Evolutionary conservation across 805 yeast genomes (phyloP).

Genomic region (Starmera quercuum): DNA sequence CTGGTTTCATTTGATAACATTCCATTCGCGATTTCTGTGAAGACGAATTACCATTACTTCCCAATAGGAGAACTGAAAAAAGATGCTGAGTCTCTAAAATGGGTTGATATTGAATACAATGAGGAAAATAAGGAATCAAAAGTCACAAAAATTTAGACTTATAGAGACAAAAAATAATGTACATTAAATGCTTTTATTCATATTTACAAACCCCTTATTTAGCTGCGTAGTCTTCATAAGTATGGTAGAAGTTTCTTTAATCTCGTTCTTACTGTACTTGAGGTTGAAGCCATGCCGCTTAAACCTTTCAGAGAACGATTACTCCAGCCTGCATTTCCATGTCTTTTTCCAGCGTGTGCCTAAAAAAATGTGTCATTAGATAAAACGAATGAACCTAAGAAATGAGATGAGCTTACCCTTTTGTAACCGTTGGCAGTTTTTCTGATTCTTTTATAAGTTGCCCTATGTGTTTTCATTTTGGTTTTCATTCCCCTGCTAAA

Average conservation of each 20-base stretch:
- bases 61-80: constrained; percentile 60
- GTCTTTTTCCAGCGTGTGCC: constrained; percentile 82
- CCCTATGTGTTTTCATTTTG: constrained; percentile 73
- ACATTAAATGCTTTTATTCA: not conserved
- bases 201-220: not conserved
- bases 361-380: constrained; percentile 6
- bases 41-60: constrained; percentile 85
- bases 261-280: constrained; percentile 50
- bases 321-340: constrained; percentile 89
- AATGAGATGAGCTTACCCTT: constrained; percentile 26
- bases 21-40: constrained; percentile 78
- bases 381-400: not conserved
- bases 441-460: constrained; percentile 83
- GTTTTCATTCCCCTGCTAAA: too few relatives aligned
- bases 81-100: constrained; percentile 35
- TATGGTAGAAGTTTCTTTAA: constrained; percentile 41
- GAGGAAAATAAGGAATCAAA: constrained; percentile 22
- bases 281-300: constrained; percentile 51
- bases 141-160: constrained; percentile 13
- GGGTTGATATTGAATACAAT: constrained; percentile 47
- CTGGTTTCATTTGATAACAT: constrained; percentile 79
- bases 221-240: constrained; percentile 4
- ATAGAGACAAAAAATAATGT: too few relatives aligned
- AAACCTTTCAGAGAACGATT: constrained; percentile 48
- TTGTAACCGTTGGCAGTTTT: constrained; percentile 62